Conservation (phyloP, 208 protist species). For the Sergeia podlipaevii region DNA sequence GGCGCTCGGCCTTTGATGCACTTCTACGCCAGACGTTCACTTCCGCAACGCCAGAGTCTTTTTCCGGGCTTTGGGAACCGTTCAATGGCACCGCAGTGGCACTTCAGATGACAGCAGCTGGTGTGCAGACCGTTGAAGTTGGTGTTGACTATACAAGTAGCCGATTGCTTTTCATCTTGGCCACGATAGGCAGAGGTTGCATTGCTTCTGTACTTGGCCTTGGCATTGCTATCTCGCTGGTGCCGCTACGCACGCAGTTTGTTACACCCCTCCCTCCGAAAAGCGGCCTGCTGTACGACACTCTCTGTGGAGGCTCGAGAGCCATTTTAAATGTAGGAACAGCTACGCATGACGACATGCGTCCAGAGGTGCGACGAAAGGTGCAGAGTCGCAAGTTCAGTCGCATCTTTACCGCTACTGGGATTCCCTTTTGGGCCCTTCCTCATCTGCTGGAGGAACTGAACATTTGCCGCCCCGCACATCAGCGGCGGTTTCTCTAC, state of each 20-base stretch:
- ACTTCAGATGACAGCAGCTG: slow-evolving; percentile 14
- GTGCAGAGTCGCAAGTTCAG: slow-evolving; percentile 62
- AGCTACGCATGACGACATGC: slow-evolving; percentile 64
- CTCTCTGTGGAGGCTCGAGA: slow-evolving; percentile 48
- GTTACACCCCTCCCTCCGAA: slow-evolving; percentile 42
- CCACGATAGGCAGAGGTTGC: slow-evolving; percentile 41
- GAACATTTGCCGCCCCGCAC: slow-evolving; percentile 51
- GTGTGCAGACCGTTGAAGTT: slow-evolving; percentile 3
- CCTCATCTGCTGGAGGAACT: slow-evolving; percentile 79
- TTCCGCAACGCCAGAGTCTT: slow-evolving; percentile 19
- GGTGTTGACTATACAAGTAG: slow-evolving; percentile 17
- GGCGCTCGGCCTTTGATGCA: slow-evolving; percentile 39
- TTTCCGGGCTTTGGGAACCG: slow-evolving; percentile 31
- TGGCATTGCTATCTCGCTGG: slow-evolving; percentile 32
- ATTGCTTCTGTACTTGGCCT: slow-evolving; percentile 43
- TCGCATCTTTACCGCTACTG: slow-evolving; percentile 40
- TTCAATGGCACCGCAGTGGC: slow-evolving; percentile 33
- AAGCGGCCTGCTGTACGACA: slow-evolving; percentile 44
- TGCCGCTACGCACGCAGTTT: slow-evolving; percentile 47
- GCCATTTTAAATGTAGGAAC: slow-evolving; percentile 41
- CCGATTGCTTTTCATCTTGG: slow-evolving; percentile 43
- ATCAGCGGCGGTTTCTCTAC: slow-evolving; percentile 73
- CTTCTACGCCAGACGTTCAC: slow-evolving; percentile 60
- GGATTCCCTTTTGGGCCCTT: slow-evolving; percentile 67
- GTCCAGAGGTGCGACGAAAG: slow-evolving; percentile 43